These are phyloP conservation scores for Sarocladium brachiariae DNA, from an alignment of 2,329 filamentous ascomycete genomes.

Conservation along the genomic window DNA sequence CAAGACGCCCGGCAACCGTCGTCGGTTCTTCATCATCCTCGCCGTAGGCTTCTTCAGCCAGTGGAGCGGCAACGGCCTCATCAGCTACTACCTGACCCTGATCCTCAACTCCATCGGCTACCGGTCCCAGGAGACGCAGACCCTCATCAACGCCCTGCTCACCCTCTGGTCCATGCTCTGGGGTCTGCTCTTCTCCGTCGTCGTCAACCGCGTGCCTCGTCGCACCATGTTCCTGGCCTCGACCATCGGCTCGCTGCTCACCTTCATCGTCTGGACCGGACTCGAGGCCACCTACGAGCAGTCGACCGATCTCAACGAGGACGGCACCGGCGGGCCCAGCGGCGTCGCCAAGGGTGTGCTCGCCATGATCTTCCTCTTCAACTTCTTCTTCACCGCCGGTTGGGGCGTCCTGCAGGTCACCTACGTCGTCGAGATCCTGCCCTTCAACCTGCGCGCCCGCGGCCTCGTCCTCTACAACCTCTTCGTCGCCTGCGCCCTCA, in stretches of 20 bases:
- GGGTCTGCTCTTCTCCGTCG: slow-evolving; percentile 26
- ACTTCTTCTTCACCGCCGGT: slow-evolving; percentile 26
- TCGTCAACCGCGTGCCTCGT: slow-evolving; percentile 30
- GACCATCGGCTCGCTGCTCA: slow-evolving; percentile 21
- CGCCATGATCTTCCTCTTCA: slow-evolving; percentile 23
- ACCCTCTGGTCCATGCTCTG: slow-evolving; percentile 36
- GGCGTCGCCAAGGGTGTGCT: slow-evolving; percentile 19
- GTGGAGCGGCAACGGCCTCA: slow-evolving; percentile 33
- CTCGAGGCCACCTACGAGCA: slow-evolving; percentile 15
- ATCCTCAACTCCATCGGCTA: slow-evolving; percentile 33
- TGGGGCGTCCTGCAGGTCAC: slow-evolving; percentile 33
- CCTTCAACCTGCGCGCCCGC: slow-evolving; percentile 25
- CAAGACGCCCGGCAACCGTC: slow-evolving; percentile 27
- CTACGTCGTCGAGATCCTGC: slow-evolving; percentile 38
- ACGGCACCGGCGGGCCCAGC: slow-evolving; percentile 8
- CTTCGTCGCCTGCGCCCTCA: slow-evolving; percentile 17
- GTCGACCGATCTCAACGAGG: slow-evolving; percentile 13
- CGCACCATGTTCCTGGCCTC: slow-evolving; percentile 33
- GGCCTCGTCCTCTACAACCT: slow-evolving; percentile 18
- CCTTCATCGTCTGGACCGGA: slow-evolving; percentile 15
- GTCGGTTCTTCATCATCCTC: slow-evolving; percentile 34
- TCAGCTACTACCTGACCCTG: slow-evolving; percentile 34
- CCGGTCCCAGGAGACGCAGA: slow-evolving; percentile 29
- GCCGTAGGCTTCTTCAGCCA: slow-evolving; percentile 33
- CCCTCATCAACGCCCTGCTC: slow-evolving; percentile 34